Conservation (phyloP, 495 filamentous ascomycete genomes). For the Bathelium albidoporum region DNA sequence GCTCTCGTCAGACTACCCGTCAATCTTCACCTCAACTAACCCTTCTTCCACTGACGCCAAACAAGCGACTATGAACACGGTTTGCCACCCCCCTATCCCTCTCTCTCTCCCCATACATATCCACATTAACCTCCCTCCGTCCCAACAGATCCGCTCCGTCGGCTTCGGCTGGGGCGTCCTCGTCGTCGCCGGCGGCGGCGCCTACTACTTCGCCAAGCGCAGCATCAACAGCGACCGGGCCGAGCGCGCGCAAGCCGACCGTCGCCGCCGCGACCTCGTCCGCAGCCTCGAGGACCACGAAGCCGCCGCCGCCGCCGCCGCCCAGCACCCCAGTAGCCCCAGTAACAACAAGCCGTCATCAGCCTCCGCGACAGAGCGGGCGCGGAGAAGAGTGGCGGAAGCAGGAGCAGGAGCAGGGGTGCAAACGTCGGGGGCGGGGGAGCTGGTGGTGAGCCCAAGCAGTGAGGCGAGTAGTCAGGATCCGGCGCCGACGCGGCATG, state of each 20-base stretch:
- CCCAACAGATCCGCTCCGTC: constrained; percentile 20
- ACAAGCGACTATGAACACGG: constrained; percentile 18
- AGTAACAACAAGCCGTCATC: constrained; percentile 6
- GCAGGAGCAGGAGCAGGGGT: constrained; percentile 1
- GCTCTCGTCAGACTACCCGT: background rate
- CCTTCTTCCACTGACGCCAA: background rate
- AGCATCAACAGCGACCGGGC: constrained; percentile 83
- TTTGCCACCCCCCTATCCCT: constrained; percentile 5
- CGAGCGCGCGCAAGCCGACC: constrained; percentile 55
- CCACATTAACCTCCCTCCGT: background rate
- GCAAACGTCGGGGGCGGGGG: constrained; percentile 19
- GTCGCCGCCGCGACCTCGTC: constrained; percentile 12
- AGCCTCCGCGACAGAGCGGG: constrained; percentile 12
- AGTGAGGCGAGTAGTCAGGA: constrained; percentile 67
- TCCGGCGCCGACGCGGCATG: constrained; percentile 79
- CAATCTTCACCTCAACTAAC: background rate
- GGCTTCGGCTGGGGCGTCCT: constrained; percentile 70
- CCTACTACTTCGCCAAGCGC: constrained; percentile 93
- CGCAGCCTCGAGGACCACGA: constrained; percentile 16
- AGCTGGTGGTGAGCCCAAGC: constrained; percentile 65
- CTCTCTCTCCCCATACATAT: background rate
- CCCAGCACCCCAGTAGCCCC: background rate
- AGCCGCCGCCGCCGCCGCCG: background rate
- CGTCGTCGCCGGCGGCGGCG: constrained; percentile 74
- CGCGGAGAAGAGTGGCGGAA: constrained; percentile 10